Evolutionary conservation across 140 eudicot species (phyloP).

Genomic region (Senecio squalidus): DNA sequence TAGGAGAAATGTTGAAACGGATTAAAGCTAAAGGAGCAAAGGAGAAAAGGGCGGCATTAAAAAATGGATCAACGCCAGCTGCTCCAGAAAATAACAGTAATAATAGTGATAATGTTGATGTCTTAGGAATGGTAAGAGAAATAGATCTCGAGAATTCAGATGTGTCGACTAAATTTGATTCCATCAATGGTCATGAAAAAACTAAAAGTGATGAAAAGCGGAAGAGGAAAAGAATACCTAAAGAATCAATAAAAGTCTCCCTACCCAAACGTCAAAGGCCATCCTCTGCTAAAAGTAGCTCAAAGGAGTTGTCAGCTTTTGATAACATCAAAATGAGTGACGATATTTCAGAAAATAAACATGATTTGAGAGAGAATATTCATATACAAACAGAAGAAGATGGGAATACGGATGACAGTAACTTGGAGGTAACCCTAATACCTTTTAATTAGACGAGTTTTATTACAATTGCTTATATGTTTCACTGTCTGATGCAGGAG

Average conservation of each 20-base stretch:
- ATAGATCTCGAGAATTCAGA: slow-evolving; percentile 51
- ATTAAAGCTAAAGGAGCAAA: slow-evolving; percentile 78
- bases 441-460: no score
- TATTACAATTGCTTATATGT: no score
- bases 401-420: slow-evolving; percentile 29
- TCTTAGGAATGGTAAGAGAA: slow-evolving; percentile 66
- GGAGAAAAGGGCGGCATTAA: slow-evolving; percentile 44
- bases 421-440: no score
- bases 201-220: slow-evolving; percentile 26
- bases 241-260: slow-evolving; percentile 38
- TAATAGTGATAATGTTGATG: slow-evolving; percentile 46
- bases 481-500: no score
- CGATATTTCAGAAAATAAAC: slow-evolving; percentile 33
- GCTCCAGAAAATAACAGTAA: slow-evolving; percentile 24
- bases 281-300: no score
- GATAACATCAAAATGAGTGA: slow-evolving; percentile 51
- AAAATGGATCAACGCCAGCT: slow-evolving; percentile 37
- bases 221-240: slow-evolving; percentile 38
- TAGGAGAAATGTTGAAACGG: slow-evolving; percentile 64
- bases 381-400: slow-evolving; percentile 29
- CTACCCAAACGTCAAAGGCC: slow-evolving; percentile 62
- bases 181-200: slow-evolving; percentile 52
- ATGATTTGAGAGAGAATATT: slow-evolving; percentile 22
- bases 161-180: slow-evolving; percentile 29
- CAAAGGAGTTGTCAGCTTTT: slow-evolving; percentile 30